These are phyloP conservation scores for Astragalus membranaceus DNA, from an alignment of 306 rosid genomes.

Conservation along the genomic window DNA sequence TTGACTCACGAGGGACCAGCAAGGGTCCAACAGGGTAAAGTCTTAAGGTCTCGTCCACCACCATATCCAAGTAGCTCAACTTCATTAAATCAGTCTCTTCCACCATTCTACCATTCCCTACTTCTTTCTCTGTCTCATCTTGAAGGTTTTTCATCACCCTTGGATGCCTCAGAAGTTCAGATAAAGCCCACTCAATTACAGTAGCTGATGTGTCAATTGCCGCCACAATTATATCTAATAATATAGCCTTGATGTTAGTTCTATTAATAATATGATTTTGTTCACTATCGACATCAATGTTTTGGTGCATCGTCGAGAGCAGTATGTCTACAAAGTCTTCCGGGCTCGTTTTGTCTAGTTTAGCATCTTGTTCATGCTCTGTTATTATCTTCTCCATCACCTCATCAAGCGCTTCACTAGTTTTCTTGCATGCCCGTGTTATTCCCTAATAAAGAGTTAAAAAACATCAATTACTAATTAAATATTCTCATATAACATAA, in stretches of 20 bases:
- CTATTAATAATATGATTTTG: not conserved
- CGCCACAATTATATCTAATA: slow-evolving; percentile 25
- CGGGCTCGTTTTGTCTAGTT: not conserved
- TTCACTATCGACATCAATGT: not conserved
- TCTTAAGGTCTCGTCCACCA: slow-evolving; percentile 29
- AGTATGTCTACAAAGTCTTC: slow-evolving; percentile 21
- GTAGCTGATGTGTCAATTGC: slow-evolving; percentile 16
- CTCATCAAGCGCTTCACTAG: not conserved
- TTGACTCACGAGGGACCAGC: not conserved
- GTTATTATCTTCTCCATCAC: slow-evolving; percentile 1
- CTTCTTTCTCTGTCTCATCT: slow-evolving; percentile 12
- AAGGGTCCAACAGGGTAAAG: slow-evolving; percentile 19
- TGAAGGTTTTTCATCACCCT: slow-evolving; percentile 31
- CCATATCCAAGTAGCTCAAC: slow-evolving; percentile 24
- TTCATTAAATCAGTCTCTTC: slow-evolving; percentile 28
- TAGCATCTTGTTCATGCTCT: slow-evolving; percentile 5
- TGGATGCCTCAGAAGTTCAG: slow-evolving; percentile 31
- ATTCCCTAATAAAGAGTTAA: not conserved
- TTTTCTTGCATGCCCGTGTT: not conserved
- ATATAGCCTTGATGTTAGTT: slow-evolving; percentile 26
- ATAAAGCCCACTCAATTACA: slow-evolving; percentile 17
- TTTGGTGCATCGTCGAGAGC: slow-evolving; percentile 11
- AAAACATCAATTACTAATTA: not conserved
- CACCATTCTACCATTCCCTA: slow-evolving; percentile 14
- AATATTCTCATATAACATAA: no score